Percentiles rank a stretch among this genome's conserved stretches.
Evolutionary conservation across 2,329 filamentous ascomycete species (phyloP).

Genomic region (Sporothrix pallida): DNA sequence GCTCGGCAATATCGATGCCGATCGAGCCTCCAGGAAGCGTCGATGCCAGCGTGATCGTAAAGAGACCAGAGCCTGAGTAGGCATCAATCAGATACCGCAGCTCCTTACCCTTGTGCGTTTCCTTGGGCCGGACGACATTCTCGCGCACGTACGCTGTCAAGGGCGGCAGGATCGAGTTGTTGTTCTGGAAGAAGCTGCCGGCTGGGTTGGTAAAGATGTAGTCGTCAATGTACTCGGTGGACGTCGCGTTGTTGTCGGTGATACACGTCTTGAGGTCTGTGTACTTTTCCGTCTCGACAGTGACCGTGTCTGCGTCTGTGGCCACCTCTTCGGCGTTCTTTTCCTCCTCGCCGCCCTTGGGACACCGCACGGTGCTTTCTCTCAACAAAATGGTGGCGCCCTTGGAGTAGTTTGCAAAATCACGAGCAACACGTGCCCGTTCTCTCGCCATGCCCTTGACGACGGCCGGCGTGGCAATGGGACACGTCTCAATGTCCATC

Average conservation of each 20-base stretch:
- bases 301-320: conserved; percentile 51
- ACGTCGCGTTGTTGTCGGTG: conserved; percentile 80
- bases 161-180: conserved; percentile 90
- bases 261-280: conserved; percentile 86
- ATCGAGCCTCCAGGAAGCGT: conserved; percentile 81
- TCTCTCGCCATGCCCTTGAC: conserved; percentile 79
- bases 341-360: conserved; percentile 47
- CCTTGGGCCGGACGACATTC: conserved; percentile 65
- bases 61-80: conserved; percentile 95
- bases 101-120: conserved; percentile 39
- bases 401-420: conserved; percentile 73
- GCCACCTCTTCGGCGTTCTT: conserved; percentile 26
- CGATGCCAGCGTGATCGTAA: conserved; percentile 89
- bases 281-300: conserved; percentile 63
- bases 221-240: conserved; percentile 85
- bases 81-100: conserved; percentile 93
- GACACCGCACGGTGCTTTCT: conserved; percentile 76
- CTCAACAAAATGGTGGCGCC: conserved; percentile 89
- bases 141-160: conserved; percentile 89
- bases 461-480: conserved; percentile 88
- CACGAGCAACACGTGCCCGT: conserved; percentile 72
- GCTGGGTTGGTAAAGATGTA: conserved; percentile 90
- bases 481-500: conserved; percentile 96
- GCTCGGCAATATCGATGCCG: conserved; percentile 85
- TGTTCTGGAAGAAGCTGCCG: conserved; percentile 98